Evolutionary conservation across 164 flowering plant genomes (phyloP).

Genomic region (Cinnamomum chago): DNA sequence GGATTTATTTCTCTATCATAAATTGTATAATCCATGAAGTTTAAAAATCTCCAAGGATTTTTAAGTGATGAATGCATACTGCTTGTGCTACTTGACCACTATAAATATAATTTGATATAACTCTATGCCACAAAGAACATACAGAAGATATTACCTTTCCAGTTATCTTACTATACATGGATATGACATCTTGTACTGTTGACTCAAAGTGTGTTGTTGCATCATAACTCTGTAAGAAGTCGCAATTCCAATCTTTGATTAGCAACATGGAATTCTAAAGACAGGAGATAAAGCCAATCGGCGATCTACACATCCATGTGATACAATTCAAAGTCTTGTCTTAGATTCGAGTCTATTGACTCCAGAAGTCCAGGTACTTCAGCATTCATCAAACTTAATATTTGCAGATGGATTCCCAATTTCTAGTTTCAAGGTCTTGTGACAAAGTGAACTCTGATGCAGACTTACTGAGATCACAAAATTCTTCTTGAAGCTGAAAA

Average conservation of each 20-base stretch:
- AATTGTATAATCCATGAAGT: neutral
- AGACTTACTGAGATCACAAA: no score
- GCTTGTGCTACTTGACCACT: neutral
- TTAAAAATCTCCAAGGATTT: no score
- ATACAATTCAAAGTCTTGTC: neutral
- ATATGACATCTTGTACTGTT: constrained; percentile 68
- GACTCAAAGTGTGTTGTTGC: constrained; percentile 82
- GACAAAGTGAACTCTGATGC: no score
- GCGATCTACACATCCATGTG: neutral
- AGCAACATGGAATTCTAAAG: neutral
- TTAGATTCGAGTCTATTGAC: neutral
- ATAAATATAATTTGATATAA: no score
- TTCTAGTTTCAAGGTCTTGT: no score
- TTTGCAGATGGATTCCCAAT: no score
- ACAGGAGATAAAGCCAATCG: neutral
- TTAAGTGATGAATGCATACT: neutral
- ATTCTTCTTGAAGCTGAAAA: no score
- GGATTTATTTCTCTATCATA: neutral
- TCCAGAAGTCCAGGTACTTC: neutral
- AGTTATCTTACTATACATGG: constrained; percentile 72
- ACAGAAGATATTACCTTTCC: constrained; percentile 63
- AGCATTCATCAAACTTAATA: no score
- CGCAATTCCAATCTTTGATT: constrained; percentile 5
- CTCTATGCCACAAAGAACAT: neutral
- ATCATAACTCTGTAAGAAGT: constrained; percentile 70